Evolutionary conservation across 352 stramenopile genomes (phyloP).

Genomic region (Salisapilia sapeloensis): DNA sequence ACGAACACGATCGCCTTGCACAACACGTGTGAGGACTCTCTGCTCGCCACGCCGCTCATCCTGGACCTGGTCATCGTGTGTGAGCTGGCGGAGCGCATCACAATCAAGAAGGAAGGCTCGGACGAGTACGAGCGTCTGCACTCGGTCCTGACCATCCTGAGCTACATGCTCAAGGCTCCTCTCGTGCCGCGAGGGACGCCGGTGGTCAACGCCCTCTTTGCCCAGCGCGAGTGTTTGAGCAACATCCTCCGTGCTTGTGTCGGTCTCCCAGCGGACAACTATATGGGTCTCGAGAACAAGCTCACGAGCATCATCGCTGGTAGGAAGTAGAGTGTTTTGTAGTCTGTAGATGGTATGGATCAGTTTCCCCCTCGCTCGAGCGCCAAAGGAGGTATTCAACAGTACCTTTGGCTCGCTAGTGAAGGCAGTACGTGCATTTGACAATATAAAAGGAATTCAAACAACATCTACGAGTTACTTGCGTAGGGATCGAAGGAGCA

Average conservation of each 20-base stretch:
- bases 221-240: conserved; percentile 94
- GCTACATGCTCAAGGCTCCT: conserved; percentile 98
- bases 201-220: conserved; percentile 97
- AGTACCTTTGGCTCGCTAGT: neutral
- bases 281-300: conserved; percentile 98
- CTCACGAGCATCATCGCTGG: conserved; percentile 70
- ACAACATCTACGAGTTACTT: neutral
- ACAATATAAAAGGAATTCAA: neutral
- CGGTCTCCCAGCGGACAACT: conserved; percentile 92
- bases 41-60: conserved; percentile 96
- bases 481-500: too few relatives aligned
- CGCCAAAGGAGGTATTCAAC: too few relatives aligned
- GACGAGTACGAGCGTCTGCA: conserved; percentile 91
- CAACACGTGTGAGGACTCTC: conserved; percentile 99
- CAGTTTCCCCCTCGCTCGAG: too few relatives aligned
- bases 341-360: too few relatives aligned
- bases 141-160: conserved; percentile 94
- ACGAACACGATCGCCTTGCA: conserved; percentile 99
- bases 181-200: conserved; percentile 95
- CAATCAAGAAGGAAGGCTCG: conserved; percentile 84
- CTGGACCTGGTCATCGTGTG: conserved; percentile 96
- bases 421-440: neutral
- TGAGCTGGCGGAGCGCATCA: conserved; percentile 94
- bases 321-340: too few relatives aligned
- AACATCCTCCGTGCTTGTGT: conserved; percentile 98